Conservation (phyloP, 495 filamentous ascomycete species). For the Podospora comata region DNA sequence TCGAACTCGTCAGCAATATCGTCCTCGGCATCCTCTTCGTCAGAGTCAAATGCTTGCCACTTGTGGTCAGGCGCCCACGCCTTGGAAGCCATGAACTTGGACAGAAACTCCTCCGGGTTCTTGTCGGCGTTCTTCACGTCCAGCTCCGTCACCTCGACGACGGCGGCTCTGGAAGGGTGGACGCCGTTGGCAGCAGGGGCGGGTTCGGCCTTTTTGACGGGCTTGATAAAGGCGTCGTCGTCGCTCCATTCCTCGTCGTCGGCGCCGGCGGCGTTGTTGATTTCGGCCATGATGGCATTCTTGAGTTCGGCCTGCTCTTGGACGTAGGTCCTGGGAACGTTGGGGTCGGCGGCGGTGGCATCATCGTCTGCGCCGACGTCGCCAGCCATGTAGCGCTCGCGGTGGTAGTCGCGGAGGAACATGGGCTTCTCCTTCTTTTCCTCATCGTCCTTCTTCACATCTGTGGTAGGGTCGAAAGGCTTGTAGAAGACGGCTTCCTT, state of each 20-base stretch:
- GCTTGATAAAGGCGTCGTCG: slow-evolving; percentile 68
- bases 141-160: slow-evolving; percentile 50
- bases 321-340: slow-evolving; percentile 64
- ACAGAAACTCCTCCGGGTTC: slow-evolving; percentile 84
- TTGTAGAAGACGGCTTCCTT: slow-evolving; percentile 71
- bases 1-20: slow-evolving; percentile 81
- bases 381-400: slow-evolving; percentile 72
- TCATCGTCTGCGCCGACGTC: slow-evolving; percentile 53
- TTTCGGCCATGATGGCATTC: slow-evolving; percentile 67
- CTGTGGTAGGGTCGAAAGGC: slow-evolving; percentile 52
- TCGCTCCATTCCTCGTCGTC: slow-evolving; percentile 60
- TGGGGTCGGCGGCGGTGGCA: slow-evolving; percentile 56
- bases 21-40: slow-evolving; percentile 84
- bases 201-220: slow-evolving; percentile 47
- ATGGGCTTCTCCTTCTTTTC: slow-evolving; percentile 75
- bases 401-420: slow-evolving; percentile 85
- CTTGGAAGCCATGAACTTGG: slow-evolving; percentile 82
- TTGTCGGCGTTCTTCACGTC: slow-evolving; percentile 80
- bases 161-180: slow-evolving; percentile 46
- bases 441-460: slow-evolving; percentile 28
- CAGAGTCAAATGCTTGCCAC: slow-evolving; percentile 80
- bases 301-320: slow-evolving; percentile 85
- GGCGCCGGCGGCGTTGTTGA: slow-evolving; percentile 63
- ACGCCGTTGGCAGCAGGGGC: slow-evolving; percentile 31
- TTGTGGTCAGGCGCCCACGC: slow-evolving; percentile 70